Base-by-base conservation (phyloP, 2,329 filamentous ascomycete species). In the Cladosporium sp. region DNA sequence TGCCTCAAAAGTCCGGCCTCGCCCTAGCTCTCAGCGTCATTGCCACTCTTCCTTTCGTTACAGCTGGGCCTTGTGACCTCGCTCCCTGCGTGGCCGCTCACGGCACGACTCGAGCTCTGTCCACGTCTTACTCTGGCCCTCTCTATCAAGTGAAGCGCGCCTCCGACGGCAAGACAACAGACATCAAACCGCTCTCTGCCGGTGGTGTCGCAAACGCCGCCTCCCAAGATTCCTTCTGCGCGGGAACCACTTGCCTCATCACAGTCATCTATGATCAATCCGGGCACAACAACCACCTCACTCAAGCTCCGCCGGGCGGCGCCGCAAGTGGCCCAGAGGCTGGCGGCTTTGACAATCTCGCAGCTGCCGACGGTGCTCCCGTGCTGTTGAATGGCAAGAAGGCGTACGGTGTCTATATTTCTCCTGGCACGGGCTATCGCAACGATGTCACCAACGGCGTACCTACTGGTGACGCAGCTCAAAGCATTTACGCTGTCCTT, bases 31-130 rank as follows among this genome's bases (percentile, higher is more conserved):
- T 74, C 16, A 63, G 66, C 18, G 62, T 76, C 14, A 56, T 66
- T 49, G 69, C 66, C 54, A 62, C 66, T 2, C 58, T 63, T 51
- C 68, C 72, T 7, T 61, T 80, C 31, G 77, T 72, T 38, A 62
- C 69, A 14, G 73, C 48, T 14, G 48, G 48, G 10, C 81, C 82
- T 8, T 85, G 49, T 22, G 49, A 52, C 31, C 40, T 52, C 0
- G 83, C 80, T 1, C 79, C 81, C n/a, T 85, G 82, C 59, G 69
- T 85, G 9, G 82, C 82, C 0, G 82, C 82, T 0, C 82, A 85
- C 63, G 79, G 79, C 63, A 84, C 81, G n/a, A 85, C 82, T 53
- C 77, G 82, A 3, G 80, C 81, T 13, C 66, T 85, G 6, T 85
- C 84, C 67, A 74, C 67, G 58, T 60, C 71, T 48, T 85, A 70